Conservation (phyloP, 2,329 filamentous ascomycete species). For the Didymella lethalis region DNA sequence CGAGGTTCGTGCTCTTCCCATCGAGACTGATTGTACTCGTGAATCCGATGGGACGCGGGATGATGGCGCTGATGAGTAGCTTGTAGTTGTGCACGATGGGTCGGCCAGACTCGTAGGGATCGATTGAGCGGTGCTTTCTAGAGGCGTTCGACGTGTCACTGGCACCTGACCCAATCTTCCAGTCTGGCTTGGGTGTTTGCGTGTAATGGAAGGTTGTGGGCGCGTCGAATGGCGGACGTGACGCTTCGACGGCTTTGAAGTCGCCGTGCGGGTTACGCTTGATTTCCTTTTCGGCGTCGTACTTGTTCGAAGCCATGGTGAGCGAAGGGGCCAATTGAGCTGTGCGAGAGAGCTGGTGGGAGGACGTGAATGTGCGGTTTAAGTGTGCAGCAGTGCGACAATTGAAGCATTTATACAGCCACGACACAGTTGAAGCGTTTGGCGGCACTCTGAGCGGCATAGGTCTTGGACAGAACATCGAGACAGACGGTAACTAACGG, state of each 20-base stretch:
- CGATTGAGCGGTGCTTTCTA: slow-evolving; percentile 76
- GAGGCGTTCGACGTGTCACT: slow-evolving; percentile 63
- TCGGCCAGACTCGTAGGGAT: slow-evolving; percentile 77
- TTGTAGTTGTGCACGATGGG: slow-evolving; percentile 83
- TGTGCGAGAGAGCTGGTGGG: not conserved
- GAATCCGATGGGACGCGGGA: slow-evolving; percentile 81
- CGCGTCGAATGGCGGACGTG: slow-evolving; percentile 68
- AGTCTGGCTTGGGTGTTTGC: slow-evolving; percentile 69
- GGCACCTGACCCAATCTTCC: slow-evolving; percentile 71
- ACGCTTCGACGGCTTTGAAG: slow-evolving; percentile 75
- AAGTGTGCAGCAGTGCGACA: not conserved
- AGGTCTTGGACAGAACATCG: not conserved
- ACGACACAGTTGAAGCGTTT: not conserved
- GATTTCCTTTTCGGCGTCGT: slow-evolving; percentile 56
- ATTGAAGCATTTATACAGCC: slow-evolving; percentile 11
- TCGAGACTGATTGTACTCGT: slow-evolving; percentile 67
- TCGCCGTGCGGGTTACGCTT: slow-evolving; percentile 75
- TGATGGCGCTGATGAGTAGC: slow-evolving; percentile 81
- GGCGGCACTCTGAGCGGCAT: slow-evolving; percentile 11
- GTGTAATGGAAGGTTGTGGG: slow-evolving; percentile 62
- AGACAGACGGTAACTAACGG: slow-evolving; percentile 28
- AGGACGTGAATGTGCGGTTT: not conserved
- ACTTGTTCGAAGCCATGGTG: slow-evolving; percentile 32
- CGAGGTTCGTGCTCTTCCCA: slow-evolving; percentile 75
- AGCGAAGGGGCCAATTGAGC: not conserved